Evolutionary conservation across 495 filamentous ascomycete species (phyloP).

Genomic region (Talaromyces proteolyticus): DNA sequence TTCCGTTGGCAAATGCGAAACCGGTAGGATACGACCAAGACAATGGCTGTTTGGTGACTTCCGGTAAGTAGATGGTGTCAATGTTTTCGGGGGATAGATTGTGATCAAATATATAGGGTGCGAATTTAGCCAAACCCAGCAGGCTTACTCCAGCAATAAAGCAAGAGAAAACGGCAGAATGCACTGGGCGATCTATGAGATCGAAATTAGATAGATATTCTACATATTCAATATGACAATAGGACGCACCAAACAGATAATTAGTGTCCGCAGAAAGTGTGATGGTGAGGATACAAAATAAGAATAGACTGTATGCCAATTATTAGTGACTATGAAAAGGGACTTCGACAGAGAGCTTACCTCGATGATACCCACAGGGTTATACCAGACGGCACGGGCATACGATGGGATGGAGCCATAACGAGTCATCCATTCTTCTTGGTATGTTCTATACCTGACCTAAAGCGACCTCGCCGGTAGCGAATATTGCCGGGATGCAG

Average conservation of each 20-base stretch:
- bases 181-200: slow-evolving; percentile 33
- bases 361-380: background rate
- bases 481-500: background rate
- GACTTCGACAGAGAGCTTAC: background rate
- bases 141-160: slow-evolving; percentile 27
- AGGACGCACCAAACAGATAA: slow-evolving; percentile 33
- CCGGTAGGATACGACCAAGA: background rate
- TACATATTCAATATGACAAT: background rate
- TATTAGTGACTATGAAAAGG: background rate
- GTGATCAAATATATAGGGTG: slow-evolving; percentile 1
- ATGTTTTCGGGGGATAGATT: background rate
- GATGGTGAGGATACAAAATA: slow-evolving; percentile 15
- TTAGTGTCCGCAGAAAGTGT: slow-evolving; percentile 29
- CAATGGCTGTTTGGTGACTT: background rate
- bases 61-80: background rate
- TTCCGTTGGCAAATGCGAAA: background rate
- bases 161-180: slow-evolving; percentile 29
- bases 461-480: background rate
- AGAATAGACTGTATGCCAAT: background rate
- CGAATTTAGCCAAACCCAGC: slow-evolving; percentile 25
- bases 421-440: background rate
- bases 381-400: no score
- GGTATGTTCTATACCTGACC: background rate
- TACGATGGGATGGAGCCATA: no score
- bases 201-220: slow-evolving; percentile 5